phyloP scores from a whole-genome alignment of 257 asterid species.

The Rubia yunnanensis region DNA sequence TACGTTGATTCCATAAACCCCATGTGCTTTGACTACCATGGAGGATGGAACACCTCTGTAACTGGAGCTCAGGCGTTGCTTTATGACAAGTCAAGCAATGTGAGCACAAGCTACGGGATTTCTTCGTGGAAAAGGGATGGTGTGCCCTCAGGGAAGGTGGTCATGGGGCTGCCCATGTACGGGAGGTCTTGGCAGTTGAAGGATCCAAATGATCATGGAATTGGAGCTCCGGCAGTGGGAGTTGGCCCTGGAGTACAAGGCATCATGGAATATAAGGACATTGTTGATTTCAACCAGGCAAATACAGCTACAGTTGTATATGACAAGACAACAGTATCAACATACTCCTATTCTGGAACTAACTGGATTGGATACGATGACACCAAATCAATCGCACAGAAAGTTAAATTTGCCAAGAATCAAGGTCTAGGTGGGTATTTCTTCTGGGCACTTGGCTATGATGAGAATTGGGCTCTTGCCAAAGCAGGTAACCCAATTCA shows the following conservation, averaged over 20 bases:
- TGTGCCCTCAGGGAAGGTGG: constrained; percentile 27
- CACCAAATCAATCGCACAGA: constrained; percentile 23
- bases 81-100: constrained; percentile 34
- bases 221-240: constrained; percentile 46
- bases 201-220: constrained; percentile 43
- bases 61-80: constrained; percentile 45
- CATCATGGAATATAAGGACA: constrained; percentile 28
- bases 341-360: constrained; percentile 42
- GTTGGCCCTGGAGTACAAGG: constrained; percentile 49
- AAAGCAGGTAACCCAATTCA: constrained; percentile 30
- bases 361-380: constrained; percentile 62
- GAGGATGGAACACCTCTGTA: constrained; percentile 42
- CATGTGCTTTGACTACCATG: constrained; percentile 40
- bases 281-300: constrained; percentile 26
- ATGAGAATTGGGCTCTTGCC: constrained; percentile 52
- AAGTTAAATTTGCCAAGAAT: constrained; percentile 40
- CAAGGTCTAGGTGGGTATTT: constrained; percentile 59
- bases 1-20: constrained; percentile 40
- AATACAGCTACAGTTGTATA: constrained; percentile 36
- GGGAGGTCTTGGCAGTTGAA: constrained; percentile 57
- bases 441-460: constrained; percentile 59
- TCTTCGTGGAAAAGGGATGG: constrained; percentile 37
- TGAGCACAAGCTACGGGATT: constrained; percentile 50
- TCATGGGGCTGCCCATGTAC: constrained; percentile 59
- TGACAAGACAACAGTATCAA: constrained; percentile 36